phyloP scores from a whole-genome alignment of 1,284 basidiomycete genomes.

The Irpex sp. region DNA sequence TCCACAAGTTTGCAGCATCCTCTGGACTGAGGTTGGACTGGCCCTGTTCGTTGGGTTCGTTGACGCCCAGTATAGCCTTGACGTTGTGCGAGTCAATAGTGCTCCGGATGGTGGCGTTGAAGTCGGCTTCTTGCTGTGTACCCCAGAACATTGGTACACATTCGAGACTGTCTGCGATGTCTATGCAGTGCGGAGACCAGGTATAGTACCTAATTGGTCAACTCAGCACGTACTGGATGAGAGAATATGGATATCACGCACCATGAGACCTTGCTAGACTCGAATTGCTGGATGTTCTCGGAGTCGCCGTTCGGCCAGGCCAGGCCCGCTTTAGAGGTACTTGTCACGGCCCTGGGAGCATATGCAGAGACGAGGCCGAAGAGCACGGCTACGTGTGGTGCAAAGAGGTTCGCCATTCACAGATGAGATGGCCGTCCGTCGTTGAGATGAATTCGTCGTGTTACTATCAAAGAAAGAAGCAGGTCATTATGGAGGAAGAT shows the following conservation, averaged over 20 bases:
- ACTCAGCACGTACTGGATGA: not conserved
- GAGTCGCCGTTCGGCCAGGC: constrained; percentile 31
- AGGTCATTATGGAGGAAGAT: no score
- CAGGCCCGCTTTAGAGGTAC: constrained; percentile 27
- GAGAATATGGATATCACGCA: constrained; percentile 8
- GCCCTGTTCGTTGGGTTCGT: constrained; percentile 31
- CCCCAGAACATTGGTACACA: constrained; percentile 39
- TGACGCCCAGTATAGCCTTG: constrained; percentile 31
- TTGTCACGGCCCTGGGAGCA: constrained; percentile 16
- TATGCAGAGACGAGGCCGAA: not conserved
- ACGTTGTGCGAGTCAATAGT: constrained; percentile 24
- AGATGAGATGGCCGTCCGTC: no score
- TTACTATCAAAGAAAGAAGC: no score
- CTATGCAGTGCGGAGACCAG: constrained; percentile 23
- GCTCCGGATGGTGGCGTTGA: constrained; percentile 26
- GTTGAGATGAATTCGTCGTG: no score
- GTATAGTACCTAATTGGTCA: constrained; percentile 31
- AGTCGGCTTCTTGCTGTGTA: constrained; percentile 24
- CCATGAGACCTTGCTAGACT: constrained; percentile 29
- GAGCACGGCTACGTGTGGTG: no score
- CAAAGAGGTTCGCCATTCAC: no score
- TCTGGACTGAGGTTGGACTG: constrained; percentile 32
- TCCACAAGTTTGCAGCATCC: constrained; percentile 31
- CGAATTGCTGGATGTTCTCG: constrained; percentile 26
- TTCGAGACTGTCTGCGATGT: constrained; percentile 25